A percentile compares a stretch with the other conserved stretches of the same genome.
These are phyloP conservation scores for Singerocomus inundabilis DNA, from an alignment of 1,284 basidiomycete genomes.

Conservation along the genomic window DNA sequence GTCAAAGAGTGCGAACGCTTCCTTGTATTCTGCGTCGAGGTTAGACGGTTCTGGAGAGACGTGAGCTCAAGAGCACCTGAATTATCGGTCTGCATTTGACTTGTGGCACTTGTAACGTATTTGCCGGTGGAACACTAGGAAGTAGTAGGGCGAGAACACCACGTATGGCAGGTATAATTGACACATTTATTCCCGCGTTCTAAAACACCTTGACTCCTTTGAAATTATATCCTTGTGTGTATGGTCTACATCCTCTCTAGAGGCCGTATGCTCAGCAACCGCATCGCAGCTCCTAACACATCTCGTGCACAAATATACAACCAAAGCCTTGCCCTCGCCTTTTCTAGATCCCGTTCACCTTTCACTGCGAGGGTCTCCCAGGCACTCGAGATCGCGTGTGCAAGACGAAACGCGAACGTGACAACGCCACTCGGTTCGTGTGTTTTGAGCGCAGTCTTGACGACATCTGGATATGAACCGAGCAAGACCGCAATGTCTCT, in stretches of 20 bases:
- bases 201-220: too few species aligned
- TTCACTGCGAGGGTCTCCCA: conserved; percentile 89
- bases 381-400: conserved; percentile 82
- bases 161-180: too few species aligned
- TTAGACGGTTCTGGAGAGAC: not conserved
- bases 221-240: too few species aligned
- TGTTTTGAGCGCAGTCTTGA: conserved; percentile 80
- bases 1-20: conserved; percentile 97
- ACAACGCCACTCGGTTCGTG: conserved; percentile 92
- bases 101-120: not conserved
- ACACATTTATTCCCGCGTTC: too few species aligned
- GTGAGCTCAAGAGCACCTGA: conserved; percentile 10
- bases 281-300: conserved; percentile 85
- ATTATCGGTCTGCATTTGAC: conserved; percentile 20
- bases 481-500: conserved; percentile 87
- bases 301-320: conserved; percentile 87
- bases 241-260: conserved; percentile 84
- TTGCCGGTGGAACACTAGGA: not conserved
- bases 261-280: conserved; percentile 84
- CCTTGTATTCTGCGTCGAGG: conserved; percentile 75
- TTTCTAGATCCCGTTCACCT: conserved; percentile 73
- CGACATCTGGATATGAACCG: conserved; percentile 88
- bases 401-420: conserved; percentile 73
- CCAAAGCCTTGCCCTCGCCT: conserved; percentile 88
- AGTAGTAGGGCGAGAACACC: too few species aligned